These are phyloP conservation scores for Trypanosoma congolense DNA, from an alignment of 208 protist genomes.

Conservation along the genomic window DNA sequence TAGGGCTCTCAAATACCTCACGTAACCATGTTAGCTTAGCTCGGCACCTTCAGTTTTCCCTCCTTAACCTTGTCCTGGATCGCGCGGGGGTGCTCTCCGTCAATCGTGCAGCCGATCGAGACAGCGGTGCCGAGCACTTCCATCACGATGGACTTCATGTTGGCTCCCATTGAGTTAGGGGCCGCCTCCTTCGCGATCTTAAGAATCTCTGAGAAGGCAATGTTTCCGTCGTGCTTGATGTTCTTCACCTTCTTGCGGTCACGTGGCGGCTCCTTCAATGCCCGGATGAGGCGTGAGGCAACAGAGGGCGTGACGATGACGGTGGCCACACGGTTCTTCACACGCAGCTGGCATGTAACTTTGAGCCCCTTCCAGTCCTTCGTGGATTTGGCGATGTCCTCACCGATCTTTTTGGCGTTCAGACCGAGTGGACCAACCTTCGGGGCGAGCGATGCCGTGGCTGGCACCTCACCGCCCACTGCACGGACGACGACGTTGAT, in stretches of 20 bases:
- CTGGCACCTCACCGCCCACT: conserved; percentile 97
- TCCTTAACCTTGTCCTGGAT: conserved; percentile 92
- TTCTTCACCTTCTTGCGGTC: conserved; percentile 99
- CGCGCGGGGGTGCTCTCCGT: conserved; percentile 91
- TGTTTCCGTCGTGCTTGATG: conserved; percentile 98
- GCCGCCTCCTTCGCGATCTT: conserved; percentile 96
- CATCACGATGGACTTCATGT: conserved; percentile 94
- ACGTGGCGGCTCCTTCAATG: conserved; percentile 98
- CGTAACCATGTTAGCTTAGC: too few species aligned
- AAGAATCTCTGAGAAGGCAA: conserved; percentile 96
- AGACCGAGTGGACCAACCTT: conserved; percentile 99
- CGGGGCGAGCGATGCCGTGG: conserved; percentile 96
- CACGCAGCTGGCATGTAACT: conserved; percentile 96
- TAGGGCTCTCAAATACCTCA: too few species aligned
- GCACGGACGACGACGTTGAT: conserved; percentile 95
- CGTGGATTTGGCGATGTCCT: conserved; percentile 99
- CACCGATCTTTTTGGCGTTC: conserved; percentile 99
- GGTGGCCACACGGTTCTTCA: conserved; percentile 98
- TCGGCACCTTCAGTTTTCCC: conserved; percentile 91
- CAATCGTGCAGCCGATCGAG: conserved; percentile 98
- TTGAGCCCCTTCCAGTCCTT: conserved; percentile 99
- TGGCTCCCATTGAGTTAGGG: conserved; percentile 92
- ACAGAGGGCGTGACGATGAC: conserved; percentile 96
- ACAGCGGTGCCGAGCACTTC: conserved; percentile 98
- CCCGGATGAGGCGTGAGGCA: conserved; percentile 96